phyloP scores from a whole-genome alignment of 2,329 filamentous ascomycete genomes.

The Cladosporium sp. region DNA sequence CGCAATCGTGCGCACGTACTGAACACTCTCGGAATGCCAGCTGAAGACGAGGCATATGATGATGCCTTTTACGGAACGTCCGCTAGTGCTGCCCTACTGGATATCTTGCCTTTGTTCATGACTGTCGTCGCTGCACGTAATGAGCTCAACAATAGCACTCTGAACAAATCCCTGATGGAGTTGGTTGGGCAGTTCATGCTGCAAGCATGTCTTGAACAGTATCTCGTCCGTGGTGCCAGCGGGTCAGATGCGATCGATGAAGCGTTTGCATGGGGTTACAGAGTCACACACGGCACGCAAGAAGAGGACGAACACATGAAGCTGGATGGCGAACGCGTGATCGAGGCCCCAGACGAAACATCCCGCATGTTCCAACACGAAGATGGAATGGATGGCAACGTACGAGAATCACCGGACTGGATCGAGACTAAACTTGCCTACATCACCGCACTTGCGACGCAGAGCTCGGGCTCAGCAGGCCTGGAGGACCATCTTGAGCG shows the following conservation, averaged over 20 bases:
- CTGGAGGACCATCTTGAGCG: constrained; percentile 29
- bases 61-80: constrained; percentile 35
- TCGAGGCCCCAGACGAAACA: constrained; percentile 23
- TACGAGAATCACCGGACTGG: constrained; percentile 35
- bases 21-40: constrained; percentile 18
- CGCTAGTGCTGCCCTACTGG: constrained; percentile 31
- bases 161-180: constrained; percentile 41
- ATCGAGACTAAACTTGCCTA: constrained; percentile 32
- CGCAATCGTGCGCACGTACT: constrained; percentile 24
- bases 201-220: constrained; percentile 49
- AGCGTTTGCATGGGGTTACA: constrained; percentile 45
- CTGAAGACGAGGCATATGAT: constrained; percentile 22
- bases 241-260: constrained; percentile 36
- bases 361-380: constrained; percentile 34
- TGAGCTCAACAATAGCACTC: constrained; percentile 29
- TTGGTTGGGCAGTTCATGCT: constrained; percentile 46
- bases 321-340: constrained; percentile 24
- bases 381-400: constrained; percentile 16
- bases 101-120: constrained; percentile 47
- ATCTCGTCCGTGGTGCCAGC: constrained; percentile 36
- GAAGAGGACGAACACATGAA: neutral
- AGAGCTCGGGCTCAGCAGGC: constrained; percentile 16
- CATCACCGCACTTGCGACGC: constrained; percentile 24
- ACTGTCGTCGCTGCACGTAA: constrained; percentile 39
- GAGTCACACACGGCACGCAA: constrained; percentile 12